Conservation (phyloP, 2,329 filamentous ascomycete species). For the Mariannaea sp. region DNA sequence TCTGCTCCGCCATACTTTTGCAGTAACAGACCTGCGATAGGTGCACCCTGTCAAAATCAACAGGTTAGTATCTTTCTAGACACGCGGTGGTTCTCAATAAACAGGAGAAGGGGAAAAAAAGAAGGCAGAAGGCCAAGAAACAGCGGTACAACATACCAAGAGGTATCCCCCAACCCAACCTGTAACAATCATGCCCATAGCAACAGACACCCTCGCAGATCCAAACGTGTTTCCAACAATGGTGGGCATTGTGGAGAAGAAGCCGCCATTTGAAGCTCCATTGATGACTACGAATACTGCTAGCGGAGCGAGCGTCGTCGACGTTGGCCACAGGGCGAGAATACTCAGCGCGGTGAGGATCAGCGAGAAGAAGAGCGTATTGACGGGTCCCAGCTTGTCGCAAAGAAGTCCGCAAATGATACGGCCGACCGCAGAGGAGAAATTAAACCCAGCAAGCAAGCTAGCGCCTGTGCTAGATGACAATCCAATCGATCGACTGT, state of each 20-base stretch:
- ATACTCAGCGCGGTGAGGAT: slow-evolving; percentile 61
- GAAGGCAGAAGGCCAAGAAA: background rate
- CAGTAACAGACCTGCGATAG: slow-evolving; percentile 65
- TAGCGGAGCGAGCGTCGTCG: slow-evolving; percentile 57
- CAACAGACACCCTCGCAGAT: slow-evolving; percentile 56
- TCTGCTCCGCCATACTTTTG: slow-evolving; percentile 58
- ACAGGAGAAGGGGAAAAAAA: background rate
- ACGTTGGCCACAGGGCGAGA: slow-evolving; percentile 65
- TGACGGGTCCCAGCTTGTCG: slow-evolving; percentile 60
- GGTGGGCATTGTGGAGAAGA: slow-evolving; percentile 68
- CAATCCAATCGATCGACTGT: slow-evolving; percentile 59
- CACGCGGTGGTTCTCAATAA: too few species aligned
- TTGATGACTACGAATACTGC: slow-evolving; percentile 63
- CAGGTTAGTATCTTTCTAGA: too few species aligned
- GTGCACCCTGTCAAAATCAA: slow-evolving; percentile 50
- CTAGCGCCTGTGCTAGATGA: slow-evolving; percentile 58
- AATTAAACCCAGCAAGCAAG: slow-evolving; percentile 65
- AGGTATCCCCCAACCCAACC: slow-evolving; percentile 66
- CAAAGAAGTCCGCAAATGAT: slow-evolving; percentile 58
- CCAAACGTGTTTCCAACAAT: slow-evolving; percentile 65
- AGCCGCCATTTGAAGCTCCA: slow-evolving; percentile 64
- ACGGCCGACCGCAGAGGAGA: slow-evolving; percentile 62
- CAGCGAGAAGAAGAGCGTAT: slow-evolving; percentile 57
- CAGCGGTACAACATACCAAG: slow-evolving; percentile 48
- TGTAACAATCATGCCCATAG: slow-evolving; percentile 66